Evolutionary conservation across 2,329 filamentous ascomycete genomes (phyloP).

Genomic region (Diaporthe vaccinii): DNA sequence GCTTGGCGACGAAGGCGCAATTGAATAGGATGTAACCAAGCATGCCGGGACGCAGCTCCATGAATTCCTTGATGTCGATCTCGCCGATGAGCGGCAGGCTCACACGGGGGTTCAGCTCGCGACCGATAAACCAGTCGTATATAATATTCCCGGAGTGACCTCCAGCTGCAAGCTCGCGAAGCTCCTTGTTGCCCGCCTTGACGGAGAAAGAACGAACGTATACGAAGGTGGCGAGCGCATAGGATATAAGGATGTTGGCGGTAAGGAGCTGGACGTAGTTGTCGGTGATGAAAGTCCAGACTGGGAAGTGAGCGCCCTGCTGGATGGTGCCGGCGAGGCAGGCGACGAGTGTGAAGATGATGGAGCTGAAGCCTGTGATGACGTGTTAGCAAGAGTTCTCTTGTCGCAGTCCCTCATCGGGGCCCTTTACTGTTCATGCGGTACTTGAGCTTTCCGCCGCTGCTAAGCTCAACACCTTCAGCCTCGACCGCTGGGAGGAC

Average conservation of each 20-base stretch:
- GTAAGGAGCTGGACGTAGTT: constrained; percentile 91
- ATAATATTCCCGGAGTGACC: constrained; percentile 86
- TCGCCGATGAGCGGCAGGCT: constrained; percentile 84
- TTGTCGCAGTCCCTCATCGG: background rate
- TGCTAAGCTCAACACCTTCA: constrained; percentile 78
- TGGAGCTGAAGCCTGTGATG: constrained; percentile 78
- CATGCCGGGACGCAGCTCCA: constrained; percentile 92
- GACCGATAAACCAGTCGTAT: constrained; percentile 97
- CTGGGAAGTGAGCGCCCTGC: constrained; percentile 83
- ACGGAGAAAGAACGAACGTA: constrained; percentile 88
- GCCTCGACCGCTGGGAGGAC: constrained; percentile 81
- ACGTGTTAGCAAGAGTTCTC: constrained; percentile 11
- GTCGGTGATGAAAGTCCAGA: constrained; percentile 94
- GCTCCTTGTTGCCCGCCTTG: constrained; percentile 77
- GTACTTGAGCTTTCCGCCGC: constrained; percentile 83
- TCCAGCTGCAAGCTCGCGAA: constrained; percentile 84
- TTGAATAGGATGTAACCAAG: constrained; percentile 91
- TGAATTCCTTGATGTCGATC: constrained; percentile 90
- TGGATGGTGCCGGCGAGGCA: constrained; percentile 80
- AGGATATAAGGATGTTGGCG: constrained; percentile 83
- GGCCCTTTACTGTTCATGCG: constrained; percentile 77
- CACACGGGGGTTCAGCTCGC: constrained; percentile 92
- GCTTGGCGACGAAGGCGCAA: constrained; percentile 85
- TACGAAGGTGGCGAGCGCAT: constrained; percentile 79
- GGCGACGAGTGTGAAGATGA: constrained; percentile 78